Evolutionary conservation across 441 rosid species (phyloP), one percentile per base, ranked within the genome.

Genomic region (Populus hybrid): DNA sequence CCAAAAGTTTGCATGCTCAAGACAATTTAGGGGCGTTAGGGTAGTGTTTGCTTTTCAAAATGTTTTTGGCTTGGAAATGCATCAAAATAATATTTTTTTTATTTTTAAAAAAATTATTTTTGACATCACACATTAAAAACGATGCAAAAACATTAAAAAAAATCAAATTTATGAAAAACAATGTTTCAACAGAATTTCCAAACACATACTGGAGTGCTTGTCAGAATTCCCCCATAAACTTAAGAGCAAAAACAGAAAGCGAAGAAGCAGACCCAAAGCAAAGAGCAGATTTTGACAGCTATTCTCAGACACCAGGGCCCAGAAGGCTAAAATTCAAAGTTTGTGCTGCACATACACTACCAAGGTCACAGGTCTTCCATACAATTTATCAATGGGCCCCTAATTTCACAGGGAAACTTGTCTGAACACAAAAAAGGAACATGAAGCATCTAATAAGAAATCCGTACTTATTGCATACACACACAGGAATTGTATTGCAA

Each of bases 241-340:
- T 67, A 75, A 67, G 38, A 78, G 74, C 75, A 66, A 68, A 65
- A 76, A 74, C 46, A 63, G 38, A 75, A 79, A 72, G 76, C 32
- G 10, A 10, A 28, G 42, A 35, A 67, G 73, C 78, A 79, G 34
- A 69, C 75, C 42, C 28, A 23, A 24, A 75, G 40, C 16, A 75
- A 72, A 9, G 67, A 75, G 78, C 4, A 73, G 30, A 77, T 26
- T 65, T 74, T 38, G 42, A 38, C 42, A 70, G 40, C 79, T 50
- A 75, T 75, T 40, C 73, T 78, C 24, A 65, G 80, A 82, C 83
- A 84, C 59, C 79, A 80, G 85, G 84, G 81, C 86, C 87, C 84
- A 77, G 80, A 80, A 75, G 30, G 40, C 57, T 78, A 74, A 79
- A 70, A 80, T 42, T 40, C 74, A 38, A 32, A 50, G 70, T 72